These are phyloP conservation scores for Penicillium psychrosexuale DNA, from an alignment of 2,329 filamentous ascomycete species.

Conservation along the genomic window DNA sequence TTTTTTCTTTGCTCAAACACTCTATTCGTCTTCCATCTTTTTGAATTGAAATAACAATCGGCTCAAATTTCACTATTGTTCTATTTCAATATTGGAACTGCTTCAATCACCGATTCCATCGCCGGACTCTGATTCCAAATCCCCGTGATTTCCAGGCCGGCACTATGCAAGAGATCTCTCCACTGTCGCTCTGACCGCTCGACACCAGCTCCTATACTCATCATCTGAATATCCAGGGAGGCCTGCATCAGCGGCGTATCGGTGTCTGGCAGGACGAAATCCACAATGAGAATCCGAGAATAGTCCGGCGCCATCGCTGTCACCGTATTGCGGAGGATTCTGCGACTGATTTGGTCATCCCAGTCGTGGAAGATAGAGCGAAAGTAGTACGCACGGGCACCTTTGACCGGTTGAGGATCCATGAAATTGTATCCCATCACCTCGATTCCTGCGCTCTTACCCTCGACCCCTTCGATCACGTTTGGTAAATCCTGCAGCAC, in stretches of 20 bases:
- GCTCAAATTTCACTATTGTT: neutral
- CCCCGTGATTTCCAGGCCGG: slow-evolving; percentile 29
- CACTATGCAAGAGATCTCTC: slow-evolving; percentile 27
- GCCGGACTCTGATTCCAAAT: slow-evolving; percentile 28
- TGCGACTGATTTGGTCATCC: slow-evolving; percentile 33
- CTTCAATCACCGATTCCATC: slow-evolving; percentile 33
- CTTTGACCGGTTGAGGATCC: slow-evolving; percentile 33
- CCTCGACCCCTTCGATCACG: slow-evolving; percentile 16
- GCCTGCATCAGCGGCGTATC: slow-evolving; percentile 28
- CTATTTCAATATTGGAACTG: slow-evolving; percentile 12
- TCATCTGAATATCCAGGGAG: slow-evolving; percentile 40
- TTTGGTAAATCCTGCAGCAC: slow-evolving; percentile 43
- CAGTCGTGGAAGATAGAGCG: slow-evolving; percentile 41
- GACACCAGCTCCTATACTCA: slow-evolving; percentile 35
- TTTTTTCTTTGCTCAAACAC: neutral
- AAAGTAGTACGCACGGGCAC: slow-evolving; percentile 37
- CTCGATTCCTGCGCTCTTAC: slow-evolving; percentile 21
- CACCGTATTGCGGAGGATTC: slow-evolving; percentile 33
- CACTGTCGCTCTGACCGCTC: slow-evolving; percentile 36
- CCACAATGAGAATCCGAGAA: slow-evolving; percentile 37
- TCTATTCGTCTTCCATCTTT: neutral
- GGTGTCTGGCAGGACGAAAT: slow-evolving; percentile 35
- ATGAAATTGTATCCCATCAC: slow-evolving; percentile 36
- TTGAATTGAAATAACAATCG: neutral
- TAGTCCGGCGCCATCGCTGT: slow-evolving; percentile 31